A percentile compares a stretch with the other conserved stretches of the same genome.
These are phyloP conservation scores for Chaetomiaceae sp. DNA, from an alignment of 2,329 filamentous ascomycete species.

Conservation along the genomic window DNA sequence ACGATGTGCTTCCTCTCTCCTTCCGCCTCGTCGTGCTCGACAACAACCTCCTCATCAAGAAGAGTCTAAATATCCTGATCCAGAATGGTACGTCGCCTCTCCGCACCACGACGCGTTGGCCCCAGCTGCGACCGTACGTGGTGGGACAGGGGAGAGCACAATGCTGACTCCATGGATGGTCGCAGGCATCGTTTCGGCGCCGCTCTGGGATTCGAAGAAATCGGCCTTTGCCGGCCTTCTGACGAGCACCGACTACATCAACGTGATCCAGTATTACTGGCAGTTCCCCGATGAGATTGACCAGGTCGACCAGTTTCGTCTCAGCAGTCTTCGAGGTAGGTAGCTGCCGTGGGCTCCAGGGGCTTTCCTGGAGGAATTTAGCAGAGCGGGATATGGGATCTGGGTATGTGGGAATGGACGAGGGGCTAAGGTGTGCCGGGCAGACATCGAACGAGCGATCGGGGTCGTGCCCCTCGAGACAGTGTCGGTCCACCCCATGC, in stretches of 20 bases:
- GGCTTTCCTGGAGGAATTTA: too few species aligned
- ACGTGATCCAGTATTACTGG: slow-evolving; percentile 98
- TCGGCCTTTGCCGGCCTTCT: slow-evolving; percentile 91
- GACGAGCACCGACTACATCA: slow-evolving; percentile 96
- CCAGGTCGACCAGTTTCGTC: slow-evolving; percentile 86
- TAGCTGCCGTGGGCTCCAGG: not conserved
- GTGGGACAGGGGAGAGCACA: not conserved
- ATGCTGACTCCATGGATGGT: slow-evolving; percentile 5
- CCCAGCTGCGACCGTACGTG: too few species aligned
- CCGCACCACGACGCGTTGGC: too few species aligned
- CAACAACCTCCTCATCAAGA: slow-evolving; percentile 90
- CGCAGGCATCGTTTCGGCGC: slow-evolving; percentile 91
- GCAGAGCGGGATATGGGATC: too few species aligned
- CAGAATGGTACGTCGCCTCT: slow-evolving; percentile 70
- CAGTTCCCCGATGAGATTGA: slow-evolving; percentile 88
- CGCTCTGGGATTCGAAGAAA: slow-evolving; percentile 90
- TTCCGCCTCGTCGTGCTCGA: slow-evolving; percentile 96
- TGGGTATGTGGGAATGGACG: too few species aligned
- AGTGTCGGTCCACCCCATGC: slow-evolving; percentile 87
- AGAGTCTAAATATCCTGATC: slow-evolving; percentile 90
- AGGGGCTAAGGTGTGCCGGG: slow-evolving; percentile 6
- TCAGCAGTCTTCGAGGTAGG: slow-evolving; percentile 85
- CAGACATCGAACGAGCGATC: slow-evolving; percentile 93
- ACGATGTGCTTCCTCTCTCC: slow-evolving; percentile 93
- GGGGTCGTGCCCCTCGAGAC: slow-evolving; percentile 89